Conservation (phyloP, 371 early-diverging fungal genomes). For the Mortierella polycephala region DNA sequence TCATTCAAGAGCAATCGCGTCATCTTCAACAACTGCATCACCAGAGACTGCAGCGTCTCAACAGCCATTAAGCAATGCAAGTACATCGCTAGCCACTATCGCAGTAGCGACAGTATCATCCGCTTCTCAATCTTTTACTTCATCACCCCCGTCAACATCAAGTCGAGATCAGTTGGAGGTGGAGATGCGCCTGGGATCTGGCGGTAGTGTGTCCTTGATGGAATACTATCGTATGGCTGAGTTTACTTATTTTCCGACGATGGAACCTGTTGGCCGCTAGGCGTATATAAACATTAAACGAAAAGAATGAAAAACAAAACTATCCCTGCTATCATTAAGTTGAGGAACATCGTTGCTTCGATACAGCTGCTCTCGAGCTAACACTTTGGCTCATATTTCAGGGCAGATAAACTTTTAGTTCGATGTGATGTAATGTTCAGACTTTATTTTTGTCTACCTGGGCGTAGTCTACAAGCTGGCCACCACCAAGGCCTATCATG, state of each 20-base stretch:
- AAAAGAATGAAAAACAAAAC: background rate
- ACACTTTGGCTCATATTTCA: no score
- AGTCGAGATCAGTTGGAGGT: slow-evolving; percentile 40
- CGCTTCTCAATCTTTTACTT: slow-evolving; percentile 1
- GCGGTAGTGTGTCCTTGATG: slow-evolving; percentile 47
- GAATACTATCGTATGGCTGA: slow-evolving; percentile 52
- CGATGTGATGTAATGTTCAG: no score
- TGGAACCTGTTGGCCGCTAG: slow-evolving; percentile 53
- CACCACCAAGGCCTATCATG: no score
- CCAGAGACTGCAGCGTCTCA: background rate
- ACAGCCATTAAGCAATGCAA: slow-evolving; percentile 1
- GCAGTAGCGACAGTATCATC: slow-evolving; percentile 8
- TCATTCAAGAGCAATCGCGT: background rate
- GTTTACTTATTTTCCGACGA: slow-evolving; percentile 42
- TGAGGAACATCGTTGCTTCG: background rate
- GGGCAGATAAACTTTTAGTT: no score
- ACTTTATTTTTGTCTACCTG: no score
- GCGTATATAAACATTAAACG: background rate
- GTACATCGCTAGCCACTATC: slow-evolving; percentile 16
- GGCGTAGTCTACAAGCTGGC: no score
- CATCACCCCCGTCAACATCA: slow-evolving; percentile 1
- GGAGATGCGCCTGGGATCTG: slow-evolving; percentile 50
- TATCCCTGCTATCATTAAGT: no score
- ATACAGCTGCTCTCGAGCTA: no score
- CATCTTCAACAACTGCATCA: slow-evolving; percentile 1